Evolutionary conservation across 129 eudicot genomes (phyloP), one percentile per base, ranked within the genome.

Genomic region (Kitagawia praeruptora): DNA sequence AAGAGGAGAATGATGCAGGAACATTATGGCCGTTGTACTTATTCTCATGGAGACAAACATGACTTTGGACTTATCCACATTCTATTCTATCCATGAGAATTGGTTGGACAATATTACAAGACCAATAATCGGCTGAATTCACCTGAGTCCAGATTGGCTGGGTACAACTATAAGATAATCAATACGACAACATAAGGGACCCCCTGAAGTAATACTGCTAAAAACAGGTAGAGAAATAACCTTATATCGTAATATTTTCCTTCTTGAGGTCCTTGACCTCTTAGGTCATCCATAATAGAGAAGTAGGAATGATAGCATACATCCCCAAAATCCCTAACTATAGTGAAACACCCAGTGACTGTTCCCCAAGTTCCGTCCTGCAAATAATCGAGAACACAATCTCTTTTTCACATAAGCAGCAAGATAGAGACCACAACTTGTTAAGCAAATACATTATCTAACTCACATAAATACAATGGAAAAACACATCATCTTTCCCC

Each of bases 341-440:
- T 84, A 25, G 89, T 94, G 67, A 85, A 88, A 83, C 90, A 87
- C 81, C 92, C 86, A 77, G 82, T 77, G 80, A 92, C 79, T 42
- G 92, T 86, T 70, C 85, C 91, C 92, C 90, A 88, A 78, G 90
- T 88, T 81, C 98, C 98, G 58, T 93, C 98, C 98, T 91, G 87
- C 81, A 81, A 27, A 75, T 45, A 54, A 23, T 27, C 12, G 9
- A 31, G 37, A 42, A 2, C 28, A 45, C 5, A 13, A 51, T 37
- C 31, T 75, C 39, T 42, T 13, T 13, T 27, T 18, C 15, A 56
- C 37, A 42, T 38, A 70, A 16, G 63, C 46, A 39, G 28, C 77
- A 46, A 3, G 21, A n/a, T 11, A 12, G 76, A 16, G 15, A 70
- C 27, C 11, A 61, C 21, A 25, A 27, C 14, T 28, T 51, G 21